Evolutionary conservation across 495 filamentous ascomycete species (phyloP), one percentile per base, ranked within the genome.

Genomic region (Trichoderma reesei): DNA sequence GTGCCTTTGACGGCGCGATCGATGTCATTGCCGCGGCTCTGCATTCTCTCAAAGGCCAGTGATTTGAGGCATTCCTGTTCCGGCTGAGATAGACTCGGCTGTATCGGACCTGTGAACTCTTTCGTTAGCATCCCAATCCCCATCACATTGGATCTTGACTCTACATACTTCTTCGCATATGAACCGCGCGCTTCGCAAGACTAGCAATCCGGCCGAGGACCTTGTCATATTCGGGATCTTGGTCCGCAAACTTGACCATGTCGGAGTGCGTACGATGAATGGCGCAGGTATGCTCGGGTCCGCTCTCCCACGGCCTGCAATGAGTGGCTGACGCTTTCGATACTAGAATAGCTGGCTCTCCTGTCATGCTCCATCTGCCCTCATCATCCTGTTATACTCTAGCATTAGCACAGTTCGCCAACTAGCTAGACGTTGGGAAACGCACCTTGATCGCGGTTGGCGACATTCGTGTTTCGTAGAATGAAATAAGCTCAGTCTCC

Each of bases 31-130:
- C 26, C 61, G 1, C 73, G 72, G 48, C 67, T 18, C 2, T 64
- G 8, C 69, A 74, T 74, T 34, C 72, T 42, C 10, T 67, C 67
- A 64, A 73, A 74, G 11, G 68, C 66, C 14, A 72, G 63, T 33
- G 69, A 70, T 56, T 65, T 46, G 41, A 71, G 65, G 59, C 70
- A 73, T 41, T 63, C 67, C 66, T 54, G 44, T 20, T 59, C 46
- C 13, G 9, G 14, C 37, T 65, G 41, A 0, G 37, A 46, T 16
- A 46, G 42, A n/a, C 1, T 46, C 1, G 42, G 42, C 6, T 46
- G 42, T 6, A 18, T n/a, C 18, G 14, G 5, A n/a, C 13, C 42
- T 46, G 42, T 14, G 6, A 46, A 46, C 13, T 6, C 18, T 46
- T 46, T 18, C 16, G 18, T 46, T 46, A 39, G 16, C 42, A 6